Evolutionary conservation across 2,329 filamentous ascomycete genomes (phyloP).

Genomic region (Didymella segeticola): DNA sequence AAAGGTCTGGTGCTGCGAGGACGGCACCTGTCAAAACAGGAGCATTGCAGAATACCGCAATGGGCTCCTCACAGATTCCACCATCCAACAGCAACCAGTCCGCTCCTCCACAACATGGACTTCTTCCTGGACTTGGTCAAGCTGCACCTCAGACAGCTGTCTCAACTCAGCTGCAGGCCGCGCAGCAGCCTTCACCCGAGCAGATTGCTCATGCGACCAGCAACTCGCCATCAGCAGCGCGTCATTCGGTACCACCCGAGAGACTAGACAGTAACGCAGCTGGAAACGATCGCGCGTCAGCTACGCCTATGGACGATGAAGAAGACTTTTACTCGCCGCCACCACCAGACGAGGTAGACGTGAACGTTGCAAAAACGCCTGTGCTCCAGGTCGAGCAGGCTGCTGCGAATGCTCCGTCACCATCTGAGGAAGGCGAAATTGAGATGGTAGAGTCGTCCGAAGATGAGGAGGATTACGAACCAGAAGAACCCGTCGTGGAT

Average conservation of each 20-base stretch:
- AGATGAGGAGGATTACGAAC: constrained; percentile 44
- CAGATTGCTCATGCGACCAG: background rate
- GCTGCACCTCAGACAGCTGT: background rate
- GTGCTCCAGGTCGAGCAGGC: background rate
- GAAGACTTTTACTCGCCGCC: constrained; percentile 48
- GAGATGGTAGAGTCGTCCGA: constrained; percentile 44
- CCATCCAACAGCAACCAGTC: background rate
- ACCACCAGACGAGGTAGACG: constrained; percentile 14
- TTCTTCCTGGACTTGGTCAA: constrained; percentile 26
- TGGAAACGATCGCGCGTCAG: constrained; percentile 15
- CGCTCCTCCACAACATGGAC: background rate
- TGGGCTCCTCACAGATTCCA: background rate
- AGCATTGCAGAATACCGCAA: background rate
- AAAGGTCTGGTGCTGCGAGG: background rate
- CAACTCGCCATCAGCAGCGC: background rate
- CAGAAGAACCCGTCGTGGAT: constrained; percentile 29
- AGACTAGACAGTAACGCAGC: background rate
- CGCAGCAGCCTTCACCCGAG: background rate
- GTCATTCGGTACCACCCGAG: background rate
- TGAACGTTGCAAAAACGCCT: constrained; percentile 7
- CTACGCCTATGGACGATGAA: constrained; percentile 37
- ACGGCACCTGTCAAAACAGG: background rate
- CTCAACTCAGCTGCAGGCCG: background rate
- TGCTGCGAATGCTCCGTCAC: constrained; percentile 17
- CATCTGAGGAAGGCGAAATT: constrained; percentile 43